phyloP scores from a whole-genome alignment of 164 flowering plant genomes.

The Dillenia suffruticosa region DNA sequence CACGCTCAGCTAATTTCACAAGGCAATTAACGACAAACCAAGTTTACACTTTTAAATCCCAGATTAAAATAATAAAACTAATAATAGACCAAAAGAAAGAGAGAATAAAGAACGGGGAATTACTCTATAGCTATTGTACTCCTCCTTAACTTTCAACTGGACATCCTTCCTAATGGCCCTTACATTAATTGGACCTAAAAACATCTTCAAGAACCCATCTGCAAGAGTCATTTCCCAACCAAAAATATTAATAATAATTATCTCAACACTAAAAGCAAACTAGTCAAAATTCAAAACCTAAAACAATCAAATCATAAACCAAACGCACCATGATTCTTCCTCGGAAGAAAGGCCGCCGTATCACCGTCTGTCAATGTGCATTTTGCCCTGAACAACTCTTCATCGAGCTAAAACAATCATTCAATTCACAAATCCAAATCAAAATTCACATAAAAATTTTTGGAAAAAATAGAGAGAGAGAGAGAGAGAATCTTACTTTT shows the following conservation, averaged over 20 bases:
- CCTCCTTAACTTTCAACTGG: conserved; percentile 91
- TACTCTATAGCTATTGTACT: conserved; percentile 89
- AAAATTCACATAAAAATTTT: not conserved
- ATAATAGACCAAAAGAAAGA: not conserved
- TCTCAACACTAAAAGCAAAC: no score
- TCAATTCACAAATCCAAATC: not conserved
- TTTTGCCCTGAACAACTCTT: conserved; percentile 33
- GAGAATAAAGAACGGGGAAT: conserved; percentile 2
- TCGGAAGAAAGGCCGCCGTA: conserved; percentile 44
- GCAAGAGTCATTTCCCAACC: not conserved
- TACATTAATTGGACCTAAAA: conserved; percentile 90
- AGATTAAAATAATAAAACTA: not conserved
- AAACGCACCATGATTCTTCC: conserved; percentile 38
- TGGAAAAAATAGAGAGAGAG: not conserved
- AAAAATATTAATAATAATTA: no score
- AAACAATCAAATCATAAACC: not conserved
- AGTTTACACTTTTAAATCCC: no score
- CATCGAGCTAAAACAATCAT: conserved; percentile 29
- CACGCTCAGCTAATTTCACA: no score
- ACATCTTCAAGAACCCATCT: conserved; percentile 83
- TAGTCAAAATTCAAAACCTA: no score
- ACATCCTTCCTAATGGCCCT: conserved; percentile 82
- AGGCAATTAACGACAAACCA: no score
- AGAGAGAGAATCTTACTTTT: conserved; percentile 29
- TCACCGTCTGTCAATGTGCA: conserved; percentile 39